These are phyloP conservation scores for Zelonia costaricensis DNA, from an alignment of 208 protist genomes.

Conservation along the genomic window DNA sequence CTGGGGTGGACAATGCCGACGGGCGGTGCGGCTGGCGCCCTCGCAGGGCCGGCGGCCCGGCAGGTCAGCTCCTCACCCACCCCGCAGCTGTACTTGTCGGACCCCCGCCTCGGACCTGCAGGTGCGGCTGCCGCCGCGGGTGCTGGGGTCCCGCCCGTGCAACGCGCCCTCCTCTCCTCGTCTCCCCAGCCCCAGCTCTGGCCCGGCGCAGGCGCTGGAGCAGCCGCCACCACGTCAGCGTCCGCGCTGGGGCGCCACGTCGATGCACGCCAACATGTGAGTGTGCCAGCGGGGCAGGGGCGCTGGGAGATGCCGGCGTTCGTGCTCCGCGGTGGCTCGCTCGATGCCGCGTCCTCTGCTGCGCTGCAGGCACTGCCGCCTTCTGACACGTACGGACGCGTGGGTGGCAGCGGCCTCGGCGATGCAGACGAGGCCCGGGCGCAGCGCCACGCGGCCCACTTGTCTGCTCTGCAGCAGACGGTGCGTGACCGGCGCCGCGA, in stretches of 20 bases:
- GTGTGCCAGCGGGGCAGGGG: too few relatives aligned
- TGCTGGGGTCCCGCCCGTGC: not conserved
- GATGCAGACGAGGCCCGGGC: not conserved
- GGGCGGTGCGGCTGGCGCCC: too few relatives aligned
- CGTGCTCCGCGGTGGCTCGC: not conserved
- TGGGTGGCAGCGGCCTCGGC: not conserved
- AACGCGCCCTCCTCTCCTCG: not conserved
- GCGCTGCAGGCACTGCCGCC: not conserved
- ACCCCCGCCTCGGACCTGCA: not conserved
- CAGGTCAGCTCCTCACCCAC: not conserved
- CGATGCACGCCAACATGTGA: too few relatives aligned
- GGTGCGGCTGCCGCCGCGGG: not conserved
- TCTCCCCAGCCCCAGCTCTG: not conserved
- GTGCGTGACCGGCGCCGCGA: constrained; percentile 31
- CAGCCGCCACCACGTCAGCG: not conserved
- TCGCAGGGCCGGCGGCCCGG: too few relatives aligned
- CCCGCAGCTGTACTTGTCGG: not conserved
- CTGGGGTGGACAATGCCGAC: too few relatives aligned
- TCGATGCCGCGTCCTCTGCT: too few relatives aligned
- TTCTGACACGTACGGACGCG: not conserved
- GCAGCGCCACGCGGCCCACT: constrained; percentile 14
- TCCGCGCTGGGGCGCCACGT: too few relatives aligned
- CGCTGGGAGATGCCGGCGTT: not conserved
- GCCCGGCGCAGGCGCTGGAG: not conserved
- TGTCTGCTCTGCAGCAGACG: constrained; percentile 14